A percentile compares a stretch with the other conserved stretches of the same genome.
These are phyloP conservation scores for Boletus speciosus DNA, from an alignment of 768 basidiomycete species.

Conservation along the genomic window DNA sequence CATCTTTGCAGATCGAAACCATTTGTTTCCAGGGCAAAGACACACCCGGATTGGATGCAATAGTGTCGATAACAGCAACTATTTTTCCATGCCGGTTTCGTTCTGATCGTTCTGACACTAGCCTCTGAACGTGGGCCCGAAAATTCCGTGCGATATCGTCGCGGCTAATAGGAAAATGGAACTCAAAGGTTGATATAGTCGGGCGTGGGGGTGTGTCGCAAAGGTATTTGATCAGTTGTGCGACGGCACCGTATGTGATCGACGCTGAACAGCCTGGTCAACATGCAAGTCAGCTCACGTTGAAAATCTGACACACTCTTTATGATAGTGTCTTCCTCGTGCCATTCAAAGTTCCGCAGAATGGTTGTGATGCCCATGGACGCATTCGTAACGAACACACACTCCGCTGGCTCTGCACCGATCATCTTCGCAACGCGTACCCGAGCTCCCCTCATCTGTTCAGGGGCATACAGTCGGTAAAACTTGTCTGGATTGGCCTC, in stretches of 20 bases:
- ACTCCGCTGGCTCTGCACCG: slow-evolving; percentile 47
- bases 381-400: slow-evolving; percentile 34
- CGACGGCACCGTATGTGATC: slow-evolving; percentile 53
- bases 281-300: neutral
- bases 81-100: neutral
- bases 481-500: slow-evolving; percentile 52
- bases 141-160: neutral
- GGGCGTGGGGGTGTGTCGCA: slow-evolving; percentile 51
- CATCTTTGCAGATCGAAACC: neutral
- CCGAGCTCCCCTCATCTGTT: slow-evolving; percentile 34
- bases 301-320: neutral
- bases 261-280: slow-evolving; percentile 33
- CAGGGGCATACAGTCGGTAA: slow-evolving; percentile 30
- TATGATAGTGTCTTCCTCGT: slow-evolving; percentile 45
- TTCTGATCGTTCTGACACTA: neutral
- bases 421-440: slow-evolving; percentile 40
- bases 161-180: neutral
- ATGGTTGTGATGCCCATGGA: slow-evolving; percentile 49
- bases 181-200: neutral
- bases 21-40: neutral
- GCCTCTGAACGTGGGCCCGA: neutral
- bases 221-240: slow-evolving; percentile 45
- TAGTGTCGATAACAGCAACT: neutral
- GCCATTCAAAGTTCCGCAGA: slow-evolving; percentile 61
- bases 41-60: neutral